Percentiles rank a stretch among this genome's conserved stretches.
Evolutionary conservation across 352 stramenopile genomes (phyloP).

Genomic region (Globisporangium megalacanthum): DNA sequence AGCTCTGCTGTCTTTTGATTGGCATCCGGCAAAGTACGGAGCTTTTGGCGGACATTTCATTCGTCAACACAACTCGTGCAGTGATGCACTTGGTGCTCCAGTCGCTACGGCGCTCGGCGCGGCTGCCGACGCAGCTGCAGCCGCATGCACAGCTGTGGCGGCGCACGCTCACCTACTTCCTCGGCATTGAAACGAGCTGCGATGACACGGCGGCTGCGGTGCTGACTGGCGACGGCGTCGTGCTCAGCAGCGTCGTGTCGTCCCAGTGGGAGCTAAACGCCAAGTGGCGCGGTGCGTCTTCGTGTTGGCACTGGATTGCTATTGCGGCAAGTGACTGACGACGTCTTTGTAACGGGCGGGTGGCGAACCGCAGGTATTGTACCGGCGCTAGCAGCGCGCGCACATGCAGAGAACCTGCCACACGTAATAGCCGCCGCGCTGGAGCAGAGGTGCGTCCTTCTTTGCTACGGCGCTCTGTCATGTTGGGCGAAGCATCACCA

Average conservation of each 20-base stretch:
- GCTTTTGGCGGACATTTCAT: too few relatives aligned
- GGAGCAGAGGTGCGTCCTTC: constrained; percentile 53
- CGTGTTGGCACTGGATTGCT: not conserved
- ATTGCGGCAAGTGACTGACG: not conserved
- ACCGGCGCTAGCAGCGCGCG: constrained; percentile 89
- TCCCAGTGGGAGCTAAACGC: constrained; percentile 90
- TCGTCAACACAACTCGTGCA: too few relatives aligned
- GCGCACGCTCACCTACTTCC: constrained; percentile 57
- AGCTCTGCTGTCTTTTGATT: too few relatives aligned
- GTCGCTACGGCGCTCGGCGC: not conserved
- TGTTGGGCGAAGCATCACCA: too few relatives aligned
- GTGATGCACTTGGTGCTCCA: not conserved
- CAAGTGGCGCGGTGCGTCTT: constrained; percentile 66
- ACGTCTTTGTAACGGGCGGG: not conserved
- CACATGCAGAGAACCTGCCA: constrained; percentile 94
- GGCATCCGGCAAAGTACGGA: too few relatives aligned
- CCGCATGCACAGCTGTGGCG: not conserved
- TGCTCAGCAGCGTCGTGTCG: constrained; percentile 92
- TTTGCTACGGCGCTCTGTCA: too few relatives aligned
- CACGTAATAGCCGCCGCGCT: constrained; percentile 91
- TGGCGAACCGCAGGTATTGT: constrained; percentile 86
- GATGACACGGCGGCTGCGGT: constrained; percentile 93
- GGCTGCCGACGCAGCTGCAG: not conserved
- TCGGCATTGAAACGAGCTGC: constrained; percentile 96
- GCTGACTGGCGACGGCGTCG: constrained; percentile 84